phyloP scores from a whole-genome alignment of 495 filamentous ascomycete species.

The Hamigera avellanea region DNA sequence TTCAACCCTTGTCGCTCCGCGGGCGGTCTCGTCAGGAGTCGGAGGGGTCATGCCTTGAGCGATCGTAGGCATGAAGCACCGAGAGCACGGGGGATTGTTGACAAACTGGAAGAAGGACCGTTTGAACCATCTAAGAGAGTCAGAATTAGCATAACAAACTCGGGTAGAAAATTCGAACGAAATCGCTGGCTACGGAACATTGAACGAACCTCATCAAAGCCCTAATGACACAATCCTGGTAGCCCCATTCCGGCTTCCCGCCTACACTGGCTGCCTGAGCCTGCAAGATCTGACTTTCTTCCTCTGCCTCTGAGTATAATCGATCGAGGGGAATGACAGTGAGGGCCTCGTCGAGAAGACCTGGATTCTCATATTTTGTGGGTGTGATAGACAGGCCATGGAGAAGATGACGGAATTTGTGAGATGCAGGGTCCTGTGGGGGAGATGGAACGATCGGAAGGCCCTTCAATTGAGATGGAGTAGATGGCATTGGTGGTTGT shows the following conservation, averaged over 20 bases:
- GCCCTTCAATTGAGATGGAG: slow-evolving; percentile 42
- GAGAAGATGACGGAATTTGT: slow-evolving; percentile 77
- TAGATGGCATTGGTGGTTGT: slow-evolving; percentile 40
- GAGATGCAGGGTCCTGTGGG: slow-evolving; percentile 58
- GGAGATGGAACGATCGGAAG: slow-evolving; percentile 73
- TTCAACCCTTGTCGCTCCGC: slow-evolving; percentile 77
- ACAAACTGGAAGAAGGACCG: slow-evolving; percentile 91
- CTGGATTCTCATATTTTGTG: slow-evolving; percentile 92
- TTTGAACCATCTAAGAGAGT: slow-evolving; percentile 74
- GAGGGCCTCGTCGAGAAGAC: slow-evolving; percentile 86
- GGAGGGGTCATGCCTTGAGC: slow-evolving; percentile 72
- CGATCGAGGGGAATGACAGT: slow-evolving; percentile 77
- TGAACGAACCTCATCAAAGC: slow-evolving; percentile 60
- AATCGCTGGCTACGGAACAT: too few species aligned
- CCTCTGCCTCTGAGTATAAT: slow-evolving; percentile 88
- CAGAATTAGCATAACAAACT: background rate
- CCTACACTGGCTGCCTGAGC: slow-evolving; percentile 80
- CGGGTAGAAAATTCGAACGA: background rate
- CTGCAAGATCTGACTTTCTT: slow-evolving; percentile 76
- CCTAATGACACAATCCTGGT: slow-evolving; percentile 93
- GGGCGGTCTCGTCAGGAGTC: slow-evolving; percentile 76
- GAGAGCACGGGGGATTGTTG: slow-evolving; percentile 80
- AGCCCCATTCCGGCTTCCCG: slow-evolving; percentile 85
- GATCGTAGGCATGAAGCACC: slow-evolving; percentile 73
- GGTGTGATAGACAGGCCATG: slow-evolving; percentile 73